These are phyloP conservation scores for Pseudopyrenochaeta lycopersici DNA, from an alignment of 2,329 filamentous ascomycete genomes.

Conservation along the genomic window DNA sequence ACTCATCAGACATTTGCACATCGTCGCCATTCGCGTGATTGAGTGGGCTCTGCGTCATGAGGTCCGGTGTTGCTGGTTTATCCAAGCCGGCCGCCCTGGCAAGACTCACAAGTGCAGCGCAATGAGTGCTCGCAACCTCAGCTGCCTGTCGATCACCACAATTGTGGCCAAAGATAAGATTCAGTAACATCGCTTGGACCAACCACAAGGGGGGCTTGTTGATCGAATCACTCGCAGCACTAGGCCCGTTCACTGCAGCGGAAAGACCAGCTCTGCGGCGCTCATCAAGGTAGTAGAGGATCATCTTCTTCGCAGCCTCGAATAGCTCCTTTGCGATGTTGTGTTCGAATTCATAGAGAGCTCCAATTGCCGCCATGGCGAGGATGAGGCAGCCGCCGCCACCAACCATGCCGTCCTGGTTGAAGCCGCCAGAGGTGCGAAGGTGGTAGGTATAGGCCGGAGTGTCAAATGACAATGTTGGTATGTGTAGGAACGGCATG, in stretches of 20 bases:
- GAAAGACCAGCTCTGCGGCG: conserved; percentile 84
- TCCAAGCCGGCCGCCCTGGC: conserved; percentile 86
- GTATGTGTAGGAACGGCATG: conserved; percentile 90
- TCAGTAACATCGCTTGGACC: conserved; percentile 95
- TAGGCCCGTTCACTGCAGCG: conserved; percentile 64
- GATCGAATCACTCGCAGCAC: conserved; percentile 64
- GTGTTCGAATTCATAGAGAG: conserved; percentile 87
- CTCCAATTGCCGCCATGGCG: conserved; percentile 86
- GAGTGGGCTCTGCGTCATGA: conserved; percentile 26
- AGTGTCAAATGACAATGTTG: conserved; percentile 89
- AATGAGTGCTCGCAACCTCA: conserved; percentile 92
- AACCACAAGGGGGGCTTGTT: conserved; percentile 88
- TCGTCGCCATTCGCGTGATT: conserved; percentile 60
- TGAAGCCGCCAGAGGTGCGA: conserved; percentile 65
- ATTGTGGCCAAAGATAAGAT: conserved; percentile 94
- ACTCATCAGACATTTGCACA: conserved; percentile 64
- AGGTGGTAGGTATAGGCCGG: conserved; percentile 69
- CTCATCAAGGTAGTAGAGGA: conserved; percentile 90
- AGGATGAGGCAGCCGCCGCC: conserved; percentile 87
- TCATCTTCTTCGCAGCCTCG: conserved; percentile 94
- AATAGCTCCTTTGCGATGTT: conserved; percentile 84
- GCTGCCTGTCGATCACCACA: conserved; percentile 90
- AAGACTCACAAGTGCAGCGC: conserved; percentile 87
- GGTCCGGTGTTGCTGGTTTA: conserved; percentile 52
- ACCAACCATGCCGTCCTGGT: conserved; percentile 67